These are phyloP conservation scores for Endocarpon pusillum DNA, from an alignment of 495 filamentous ascomycete genomes.

Conservation along the genomic window DNA sequence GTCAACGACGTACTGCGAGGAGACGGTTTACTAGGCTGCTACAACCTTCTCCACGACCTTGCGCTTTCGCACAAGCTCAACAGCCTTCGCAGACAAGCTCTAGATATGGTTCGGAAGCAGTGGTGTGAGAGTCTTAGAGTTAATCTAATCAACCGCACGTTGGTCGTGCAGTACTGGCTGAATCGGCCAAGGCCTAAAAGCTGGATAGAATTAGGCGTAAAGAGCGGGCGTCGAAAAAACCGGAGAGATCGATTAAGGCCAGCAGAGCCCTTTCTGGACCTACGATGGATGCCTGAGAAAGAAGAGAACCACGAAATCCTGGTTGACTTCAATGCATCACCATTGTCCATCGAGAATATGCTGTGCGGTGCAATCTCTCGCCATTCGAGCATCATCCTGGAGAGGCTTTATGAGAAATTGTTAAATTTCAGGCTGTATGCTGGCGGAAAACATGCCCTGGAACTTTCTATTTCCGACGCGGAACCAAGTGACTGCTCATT, in stretches of 20 bases:
- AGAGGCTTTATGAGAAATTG: conserved; percentile 39
- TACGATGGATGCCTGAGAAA: conserved; percentile 75
- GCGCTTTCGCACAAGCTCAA: conserved; percentile 75
- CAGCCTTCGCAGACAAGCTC: conserved; percentile 59
- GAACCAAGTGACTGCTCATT: conserved; percentile 51
- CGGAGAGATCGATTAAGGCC: conserved; percentile 7
- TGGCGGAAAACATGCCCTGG: conserved; percentile 33
- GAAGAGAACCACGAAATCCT: conserved; percentile 48
- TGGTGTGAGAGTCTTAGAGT: conserved; percentile 66
- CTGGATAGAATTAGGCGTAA: conserved; percentile 78
- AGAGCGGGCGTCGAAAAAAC: conserved; percentile 38
- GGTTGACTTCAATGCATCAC: conserved; percentile 45
- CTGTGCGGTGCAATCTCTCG: conserved; percentile 56
- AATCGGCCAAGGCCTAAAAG: conserved; percentile 50
- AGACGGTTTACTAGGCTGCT: conserved; percentile 59
- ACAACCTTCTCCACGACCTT: conserved; percentile 67
- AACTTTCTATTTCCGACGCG: conserved; percentile 31
- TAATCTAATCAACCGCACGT: conserved; percentile 55
- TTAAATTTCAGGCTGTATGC: conserved; percentile 38
- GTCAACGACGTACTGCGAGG: conserved; percentile 48
- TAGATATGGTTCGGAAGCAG: conserved; percentile 40
- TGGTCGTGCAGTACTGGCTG: conserved; percentile 84
- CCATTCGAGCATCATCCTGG: conserved; percentile 53
- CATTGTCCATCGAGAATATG: conserved; percentile 54
- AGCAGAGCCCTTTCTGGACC: conserved; percentile 32